phyloP scores from a whole-genome alignment of 73 alveolate genomes.

The Paramecium tetraurelia region DNA sequence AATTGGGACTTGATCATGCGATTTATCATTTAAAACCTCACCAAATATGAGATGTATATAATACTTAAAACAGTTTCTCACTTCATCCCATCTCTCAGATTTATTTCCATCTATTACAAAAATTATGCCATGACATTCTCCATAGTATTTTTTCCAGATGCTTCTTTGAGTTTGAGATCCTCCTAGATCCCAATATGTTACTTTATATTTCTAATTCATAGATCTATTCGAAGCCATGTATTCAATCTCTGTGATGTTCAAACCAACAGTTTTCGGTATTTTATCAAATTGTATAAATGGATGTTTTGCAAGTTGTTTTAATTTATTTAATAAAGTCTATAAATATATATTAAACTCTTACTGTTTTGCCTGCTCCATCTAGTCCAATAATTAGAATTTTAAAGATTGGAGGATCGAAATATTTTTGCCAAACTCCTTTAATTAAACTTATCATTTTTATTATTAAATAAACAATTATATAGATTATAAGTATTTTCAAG shows the following conservation, averaged over 20 bases:
- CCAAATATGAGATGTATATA: not conserved
- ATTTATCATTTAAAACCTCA: not conserved
- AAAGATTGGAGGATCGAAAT: not conserved
- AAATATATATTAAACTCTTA: not conserved
- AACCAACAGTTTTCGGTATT: constrained; percentile 37
- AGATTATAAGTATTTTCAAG: not conserved
- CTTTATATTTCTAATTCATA: not conserved
- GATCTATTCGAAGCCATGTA: not conserved
- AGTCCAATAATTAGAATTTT: constrained; percentile 5
- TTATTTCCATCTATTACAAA: constrained; percentile 24
- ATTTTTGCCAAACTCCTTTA: not conserved
- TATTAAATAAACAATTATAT: not conserved
- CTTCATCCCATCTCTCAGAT: constrained; percentile 6
- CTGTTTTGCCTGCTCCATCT: constrained; percentile 50
- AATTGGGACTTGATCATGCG: constrained; percentile 16
- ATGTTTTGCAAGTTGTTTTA: constrained; percentile 5
- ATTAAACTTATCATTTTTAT: not conserved
- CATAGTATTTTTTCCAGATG: constrained; percentile 28
- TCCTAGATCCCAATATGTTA: constrained; percentile 41
- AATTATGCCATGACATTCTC: constrained; percentile 45
- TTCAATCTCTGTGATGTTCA: not conserved
- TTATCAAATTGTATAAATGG: not conserved
- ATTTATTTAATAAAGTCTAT: not conserved
- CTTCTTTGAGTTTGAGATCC: not conserved
- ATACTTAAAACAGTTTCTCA: constrained; percentile 5